Conservation (phyloP, 1,284 basidiomycete species). For the Ustanciosporium gigantosporum region DNA sequence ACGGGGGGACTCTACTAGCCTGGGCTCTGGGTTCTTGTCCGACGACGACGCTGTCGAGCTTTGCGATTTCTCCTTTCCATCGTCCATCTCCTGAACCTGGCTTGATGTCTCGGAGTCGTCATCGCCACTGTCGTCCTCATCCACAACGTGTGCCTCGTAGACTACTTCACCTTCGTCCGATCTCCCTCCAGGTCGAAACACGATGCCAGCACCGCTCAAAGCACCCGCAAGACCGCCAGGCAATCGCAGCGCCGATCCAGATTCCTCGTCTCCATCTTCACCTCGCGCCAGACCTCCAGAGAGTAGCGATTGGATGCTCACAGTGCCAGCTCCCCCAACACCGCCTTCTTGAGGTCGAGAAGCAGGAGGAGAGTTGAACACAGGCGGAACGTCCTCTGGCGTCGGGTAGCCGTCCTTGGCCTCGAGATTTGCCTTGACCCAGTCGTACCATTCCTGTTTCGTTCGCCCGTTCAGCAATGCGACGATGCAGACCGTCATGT, state of each 20-base stretch:
- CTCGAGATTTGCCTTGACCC: slow-evolving; percentile 84
- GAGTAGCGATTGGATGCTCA: slow-evolving; percentile 54
- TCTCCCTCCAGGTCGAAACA: slow-evolving; percentile 48
- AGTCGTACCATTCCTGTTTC: slow-evolving; percentile 87
- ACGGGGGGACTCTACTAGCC: slow-evolving; percentile 42
- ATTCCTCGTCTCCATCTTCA: slow-evolving; percentile 39
- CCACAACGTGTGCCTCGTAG: slow-evolving; percentile 54
- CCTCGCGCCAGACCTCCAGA: slow-evolving; percentile 51
- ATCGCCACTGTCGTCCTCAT: slow-evolving; percentile 47
- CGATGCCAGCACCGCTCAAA: slow-evolving; percentile 52
- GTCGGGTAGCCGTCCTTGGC: slow-evolving; percentile 74
- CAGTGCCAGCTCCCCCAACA: slow-evolving; percentile 34
- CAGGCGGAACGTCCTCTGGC: slow-evolving; percentile 64
- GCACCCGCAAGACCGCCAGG: slow-evolving; percentile 48
- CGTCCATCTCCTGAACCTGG: slow-evolving; percentile 11
- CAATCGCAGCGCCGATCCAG: slow-evolving; percentile 22
- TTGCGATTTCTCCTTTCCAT: not conserved
- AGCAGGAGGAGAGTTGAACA: slow-evolving; percentile 64
- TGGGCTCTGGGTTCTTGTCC: slow-evolving; percentile 23
- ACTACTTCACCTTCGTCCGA: slow-evolving; percentile 49
- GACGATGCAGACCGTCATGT: slow-evolving; percentile 95
- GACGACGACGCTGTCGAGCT: not conserved
- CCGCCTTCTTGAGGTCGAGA: slow-evolving; percentile 14
- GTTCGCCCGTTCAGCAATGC: slow-evolving; percentile 84
- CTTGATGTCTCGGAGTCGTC: slow-evolving; percentile 20